phyloP scores from a whole-genome alignment of 2,329 filamentous ascomycete genomes.

The Hymenoscyphus repandus region DNA sequence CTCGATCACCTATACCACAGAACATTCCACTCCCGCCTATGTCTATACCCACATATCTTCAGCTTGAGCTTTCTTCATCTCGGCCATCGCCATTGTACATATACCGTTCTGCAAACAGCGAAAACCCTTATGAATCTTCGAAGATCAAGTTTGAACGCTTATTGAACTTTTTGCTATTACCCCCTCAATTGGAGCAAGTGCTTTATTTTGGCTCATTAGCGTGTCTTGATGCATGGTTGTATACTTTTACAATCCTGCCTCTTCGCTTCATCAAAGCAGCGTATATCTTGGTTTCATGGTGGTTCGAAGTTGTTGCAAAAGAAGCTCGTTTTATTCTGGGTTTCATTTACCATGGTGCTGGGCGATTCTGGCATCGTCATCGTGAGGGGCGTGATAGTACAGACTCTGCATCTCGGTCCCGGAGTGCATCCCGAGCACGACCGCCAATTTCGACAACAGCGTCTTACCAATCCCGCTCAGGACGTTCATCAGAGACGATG shows the following conservation, averaged over 20 bases:
- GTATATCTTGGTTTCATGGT: slow-evolving; percentile 72
- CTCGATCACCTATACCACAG: slow-evolving; percentile 39
- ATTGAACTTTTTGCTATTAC: slow-evolving; percentile 80
- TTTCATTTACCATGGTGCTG: slow-evolving; percentile 76
- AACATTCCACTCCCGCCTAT: slow-evolving; percentile 59
- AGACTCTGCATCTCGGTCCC: slow-evolving; percentile 22
- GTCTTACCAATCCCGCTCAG: slow-evolving; percentile 22
- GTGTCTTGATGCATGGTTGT: slow-evolving; percentile 92
- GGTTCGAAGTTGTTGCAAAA: slow-evolving; percentile 64
- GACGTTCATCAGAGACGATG: slow-evolving; percentile 13
- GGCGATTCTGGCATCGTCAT: slow-evolving; percentile 64
- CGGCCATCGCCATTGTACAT: slow-evolving; percentile 62
- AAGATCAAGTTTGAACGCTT: slow-evolving; percentile 88
- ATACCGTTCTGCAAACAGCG: slow-evolving; percentile 50
- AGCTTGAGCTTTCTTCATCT: slow-evolving; percentile 58
- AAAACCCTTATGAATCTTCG: slow-evolving; percentile 82
- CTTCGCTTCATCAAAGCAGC: slow-evolving; percentile 80
- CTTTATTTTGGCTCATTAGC: slow-evolving; percentile 84
- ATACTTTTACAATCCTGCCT: slow-evolving; percentile 92
- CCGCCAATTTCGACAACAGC: slow-evolving; percentile 23
- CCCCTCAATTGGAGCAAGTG: slow-evolving; percentile 75
- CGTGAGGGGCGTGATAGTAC: slow-evolving; percentile 43
- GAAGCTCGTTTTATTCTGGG: slow-evolving; percentile 67
- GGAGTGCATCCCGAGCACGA: slow-evolving; percentile 26
- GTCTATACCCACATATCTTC: slow-evolving; percentile 60